Evolutionary conservation across 2,329 filamentous ascomycete species (phyloP).

Genomic region (Botrytis aclada): DNA sequence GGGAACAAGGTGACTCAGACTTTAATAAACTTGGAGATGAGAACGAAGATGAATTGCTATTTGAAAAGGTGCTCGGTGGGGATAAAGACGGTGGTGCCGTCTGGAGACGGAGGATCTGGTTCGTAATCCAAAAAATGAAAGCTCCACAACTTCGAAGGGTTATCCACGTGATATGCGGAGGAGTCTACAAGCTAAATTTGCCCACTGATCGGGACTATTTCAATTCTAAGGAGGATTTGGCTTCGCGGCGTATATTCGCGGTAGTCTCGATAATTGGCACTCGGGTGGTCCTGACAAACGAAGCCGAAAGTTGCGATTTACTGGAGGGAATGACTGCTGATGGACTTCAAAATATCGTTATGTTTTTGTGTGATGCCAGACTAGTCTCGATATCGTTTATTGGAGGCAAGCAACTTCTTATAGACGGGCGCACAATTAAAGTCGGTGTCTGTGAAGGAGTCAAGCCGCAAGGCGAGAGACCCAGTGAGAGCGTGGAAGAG

Average conservation of each 20-base stretch:
- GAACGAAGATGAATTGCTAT: background rate
- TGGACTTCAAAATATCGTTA: background rate
- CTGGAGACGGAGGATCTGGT: background rate
- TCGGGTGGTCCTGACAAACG: background rate
- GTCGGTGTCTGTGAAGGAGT: rapidly evolving
- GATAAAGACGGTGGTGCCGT: background rate
- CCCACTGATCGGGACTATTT: background rate
- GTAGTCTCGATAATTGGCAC: background rate
- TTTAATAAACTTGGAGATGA: background rate
- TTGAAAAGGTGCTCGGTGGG: background rate
- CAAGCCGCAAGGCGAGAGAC: background rate
- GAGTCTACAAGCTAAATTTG: background rate
- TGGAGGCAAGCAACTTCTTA: background rate
- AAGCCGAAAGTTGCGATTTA: background rate
- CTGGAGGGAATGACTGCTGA: background rate
- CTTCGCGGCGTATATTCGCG: background rate
- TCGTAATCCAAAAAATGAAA: background rate
- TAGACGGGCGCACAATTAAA: background rate
- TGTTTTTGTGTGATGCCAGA: background rate
- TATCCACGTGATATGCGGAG: background rate
- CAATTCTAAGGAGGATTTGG: background rate
- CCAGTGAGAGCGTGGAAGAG: background rate
- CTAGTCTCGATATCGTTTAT: too few relatives aligned
- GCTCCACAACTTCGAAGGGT: background rate
- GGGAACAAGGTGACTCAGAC: background rate